Conservation (phyloP, 2,329 filamentous ascomycete genomes). For the Remersonia thermophila region DNA sequence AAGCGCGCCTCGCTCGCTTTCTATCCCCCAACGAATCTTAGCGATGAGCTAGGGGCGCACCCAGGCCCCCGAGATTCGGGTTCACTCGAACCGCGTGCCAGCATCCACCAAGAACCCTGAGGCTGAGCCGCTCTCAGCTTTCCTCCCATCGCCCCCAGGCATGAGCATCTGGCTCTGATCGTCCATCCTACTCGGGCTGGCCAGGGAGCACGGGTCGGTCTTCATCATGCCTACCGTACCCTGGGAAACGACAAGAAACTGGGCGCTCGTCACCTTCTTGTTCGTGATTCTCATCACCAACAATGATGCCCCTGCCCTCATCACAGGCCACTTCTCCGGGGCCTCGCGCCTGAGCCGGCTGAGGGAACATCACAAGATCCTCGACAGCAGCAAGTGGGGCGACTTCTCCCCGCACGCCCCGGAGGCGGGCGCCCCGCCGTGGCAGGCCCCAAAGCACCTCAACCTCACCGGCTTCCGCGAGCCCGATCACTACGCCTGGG, state of each 20-base stretch:
- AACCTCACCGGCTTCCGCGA: slow-evolving; percentile 68
- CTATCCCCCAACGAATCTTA: no score
- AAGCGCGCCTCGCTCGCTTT: no score
- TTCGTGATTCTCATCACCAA: slow-evolving; percentile 32
- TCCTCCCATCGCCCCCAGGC: background rate
- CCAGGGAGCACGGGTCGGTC: no score
- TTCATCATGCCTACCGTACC: slow-evolving; percentile 27
- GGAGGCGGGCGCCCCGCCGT: slow-evolving; percentile 15
- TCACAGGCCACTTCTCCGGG: slow-evolving; percentile 29
- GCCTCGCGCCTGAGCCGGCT: slow-evolving; percentile 39
- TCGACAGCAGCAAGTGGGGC: slow-evolving; percentile 47
- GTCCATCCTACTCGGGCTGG: background rate
- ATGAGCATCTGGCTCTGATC: slow-evolving; percentile 1
- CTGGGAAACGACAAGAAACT: slow-evolving; percentile 26
- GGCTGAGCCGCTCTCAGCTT: no score
- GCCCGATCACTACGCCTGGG: slow-evolving; percentile 68
- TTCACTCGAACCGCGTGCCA: no score
- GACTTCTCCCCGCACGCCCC: slow-evolving; percentile 39
- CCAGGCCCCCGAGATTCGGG: no score
- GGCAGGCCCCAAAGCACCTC: slow-evolving; percentile 33
- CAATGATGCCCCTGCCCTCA: slow-evolving; percentile 29
- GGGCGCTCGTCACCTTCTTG: slow-evolving; percentile 32
- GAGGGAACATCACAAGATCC: slow-evolving; percentile 36
- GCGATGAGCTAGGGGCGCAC: no score
- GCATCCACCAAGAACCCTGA: no score